phyloP scores from a whole-genome alignment of 306 rosid genomes.

The Vicia villosa region DNA sequence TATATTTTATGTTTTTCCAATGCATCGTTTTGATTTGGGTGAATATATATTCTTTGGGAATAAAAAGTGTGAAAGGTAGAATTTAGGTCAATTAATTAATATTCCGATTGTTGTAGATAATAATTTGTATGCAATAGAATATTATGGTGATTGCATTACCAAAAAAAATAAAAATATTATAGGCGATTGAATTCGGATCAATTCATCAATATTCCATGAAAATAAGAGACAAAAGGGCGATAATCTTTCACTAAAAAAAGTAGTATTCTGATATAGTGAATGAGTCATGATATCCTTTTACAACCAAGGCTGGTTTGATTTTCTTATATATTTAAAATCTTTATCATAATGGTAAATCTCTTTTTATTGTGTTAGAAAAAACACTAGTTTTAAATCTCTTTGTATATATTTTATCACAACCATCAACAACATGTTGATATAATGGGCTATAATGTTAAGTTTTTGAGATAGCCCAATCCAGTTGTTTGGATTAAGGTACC shows the following conservation, averaged over 20 bases:
- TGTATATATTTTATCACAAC: neutral
- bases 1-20: too few species aligned
- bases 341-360: neutral
- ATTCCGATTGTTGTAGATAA: neutral
- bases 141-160: too few species aligned
- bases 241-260: neutral
- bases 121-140: neutral
- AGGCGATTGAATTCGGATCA: conserved; percentile 4
- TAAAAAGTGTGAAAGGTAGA: neutral
- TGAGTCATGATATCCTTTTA: too few species aligned
- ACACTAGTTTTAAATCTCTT: too few species aligned
- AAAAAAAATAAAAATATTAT: too few species aligned
- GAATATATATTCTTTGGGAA: too few species aligned
- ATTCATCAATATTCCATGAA: conserved; percentile 1
- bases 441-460: neutral
- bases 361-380: too few species aligned
- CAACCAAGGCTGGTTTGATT: too few species aligned
- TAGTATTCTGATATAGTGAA: too few species aligned
- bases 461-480: neutral
- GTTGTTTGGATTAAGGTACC: neutral
- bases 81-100: neutral
- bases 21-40: too few species aligned
- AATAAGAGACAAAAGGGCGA: neutral
- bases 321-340: too few species aligned
- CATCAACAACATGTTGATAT: neutral